phyloP scores from a whole-genome alignment of 164 flowering plant genomes.

The Umbilicus rupestris region DNA sequence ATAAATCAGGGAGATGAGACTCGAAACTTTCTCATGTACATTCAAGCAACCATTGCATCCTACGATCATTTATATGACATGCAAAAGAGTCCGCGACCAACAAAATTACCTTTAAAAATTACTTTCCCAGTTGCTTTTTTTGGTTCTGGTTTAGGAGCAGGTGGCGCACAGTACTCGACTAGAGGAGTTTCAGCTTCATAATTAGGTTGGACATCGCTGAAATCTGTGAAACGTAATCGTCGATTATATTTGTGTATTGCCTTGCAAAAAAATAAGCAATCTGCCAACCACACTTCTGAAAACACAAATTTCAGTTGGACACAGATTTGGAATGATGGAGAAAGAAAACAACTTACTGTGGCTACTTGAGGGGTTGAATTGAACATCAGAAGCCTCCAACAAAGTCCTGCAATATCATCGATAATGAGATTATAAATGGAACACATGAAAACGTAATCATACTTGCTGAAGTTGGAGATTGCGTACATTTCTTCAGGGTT shows the following conservation, averaged over 20 bases:
- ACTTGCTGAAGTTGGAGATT: conserved; percentile 2
- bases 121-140: conserved; percentile 31
- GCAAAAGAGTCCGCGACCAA: too few relatives aligned
- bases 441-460: background rate
- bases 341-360: background rate
- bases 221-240: conserved; percentile 27
- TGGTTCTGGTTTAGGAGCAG: background rate
- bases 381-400: conserved; percentile 41
- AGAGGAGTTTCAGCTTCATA: conserved; percentile 21
- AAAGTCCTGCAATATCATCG: conserved; percentile 29
- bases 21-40: background rate
- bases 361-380: conserved; percentile 55
- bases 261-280: background rate
- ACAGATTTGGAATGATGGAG: background rate
- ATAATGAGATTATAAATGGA: background rate
- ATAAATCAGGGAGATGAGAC: conserved; percentile 2
- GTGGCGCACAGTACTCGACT: background rate
- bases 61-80: background rate
- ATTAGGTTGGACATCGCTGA: conserved; percentile 35
- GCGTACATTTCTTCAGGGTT: conserved; percentile 56
- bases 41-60: background rate
- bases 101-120: conserved; percentile 48
- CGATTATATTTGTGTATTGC: background rate
- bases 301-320: background rate
- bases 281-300: background rate